Evolutionary conservation across 306 rosid species (phyloP).

Genomic region (Quercus glauca): DNA sequence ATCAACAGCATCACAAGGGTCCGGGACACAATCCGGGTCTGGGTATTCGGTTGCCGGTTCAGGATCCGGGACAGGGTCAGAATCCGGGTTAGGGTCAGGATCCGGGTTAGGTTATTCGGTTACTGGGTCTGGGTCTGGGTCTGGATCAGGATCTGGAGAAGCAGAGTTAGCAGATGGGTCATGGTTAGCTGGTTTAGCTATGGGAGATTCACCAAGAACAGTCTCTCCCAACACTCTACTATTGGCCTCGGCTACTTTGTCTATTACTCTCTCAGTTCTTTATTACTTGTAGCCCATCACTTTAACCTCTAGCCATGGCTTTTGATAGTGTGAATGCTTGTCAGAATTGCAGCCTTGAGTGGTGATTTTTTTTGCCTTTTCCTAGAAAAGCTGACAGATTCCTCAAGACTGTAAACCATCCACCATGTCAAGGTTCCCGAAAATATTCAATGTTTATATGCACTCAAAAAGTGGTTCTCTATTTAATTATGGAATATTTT

Average conservation of each 20-base stretch:
- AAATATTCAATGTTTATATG: conserved; percentile 22
- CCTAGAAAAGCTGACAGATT: conserved; percentile 50
- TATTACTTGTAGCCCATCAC: conserved; percentile 27
- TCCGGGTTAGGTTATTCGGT: not conserved
- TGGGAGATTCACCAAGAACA: conserved; percentile 68
- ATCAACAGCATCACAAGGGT: conserved; percentile 24
- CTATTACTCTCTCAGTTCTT: conserved; percentile 22
- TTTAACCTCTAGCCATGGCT: conserved; percentile 2
- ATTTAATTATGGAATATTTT: not conserved
- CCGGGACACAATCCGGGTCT: conserved; percentile 29
- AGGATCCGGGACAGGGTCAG: conserved; percentile 22
- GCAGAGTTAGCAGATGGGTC: conserved; percentile 65
- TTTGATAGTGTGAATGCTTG: conserved; percentile 44
- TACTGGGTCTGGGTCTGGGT: conserved; percentile 8
- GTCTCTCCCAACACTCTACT: conserved; percentile 17
- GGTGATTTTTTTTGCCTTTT: conserved; percentile 35
- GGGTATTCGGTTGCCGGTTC: conserved; percentile 10
- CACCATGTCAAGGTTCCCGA: conserved; percentile 28
- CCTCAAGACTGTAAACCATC: conserved; percentile 48
- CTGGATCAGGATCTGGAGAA: conserved; percentile 30
- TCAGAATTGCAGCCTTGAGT: conserved; percentile 29
- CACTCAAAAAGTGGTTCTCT: not conserved
- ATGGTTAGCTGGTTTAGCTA: conserved; percentile 93
- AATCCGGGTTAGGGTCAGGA: not conserved
- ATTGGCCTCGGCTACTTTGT: conserved; percentile 14